Evolutionary conservation across 164 flowering plant species (phyloP).

Genomic region (Tinospora cordifolia): DNA sequence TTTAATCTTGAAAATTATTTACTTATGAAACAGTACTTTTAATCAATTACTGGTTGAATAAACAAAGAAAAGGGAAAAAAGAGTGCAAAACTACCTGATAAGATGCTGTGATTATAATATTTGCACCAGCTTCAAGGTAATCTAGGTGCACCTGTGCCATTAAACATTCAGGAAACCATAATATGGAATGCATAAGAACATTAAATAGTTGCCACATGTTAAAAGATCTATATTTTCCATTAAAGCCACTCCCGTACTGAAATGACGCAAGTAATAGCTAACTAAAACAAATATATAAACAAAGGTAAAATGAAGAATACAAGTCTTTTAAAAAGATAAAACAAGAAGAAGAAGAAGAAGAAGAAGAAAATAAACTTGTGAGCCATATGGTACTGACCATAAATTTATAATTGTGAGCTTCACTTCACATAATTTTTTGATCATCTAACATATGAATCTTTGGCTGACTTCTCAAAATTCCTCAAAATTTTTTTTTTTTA

Average conservation of each 20-base stretch:
- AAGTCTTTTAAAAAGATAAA: too few species aligned
- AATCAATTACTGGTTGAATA: background rate
- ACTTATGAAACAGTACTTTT: background rate
- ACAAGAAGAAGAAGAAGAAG: too few species aligned
- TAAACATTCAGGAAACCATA: background rate
- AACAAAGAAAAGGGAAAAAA: background rate
- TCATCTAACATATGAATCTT: too few species aligned
- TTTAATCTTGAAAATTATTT: background rate
- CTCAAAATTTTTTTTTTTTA: too few species aligned
- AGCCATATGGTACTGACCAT: too few species aligned
- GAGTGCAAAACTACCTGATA: conserved; percentile 43
- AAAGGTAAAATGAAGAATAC: background rate
- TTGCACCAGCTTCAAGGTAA: conserved; percentile 78
- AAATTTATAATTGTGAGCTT: too few species aligned
- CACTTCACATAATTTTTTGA: too few species aligned
- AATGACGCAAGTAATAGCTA: background rate
- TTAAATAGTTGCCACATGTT: background rate
- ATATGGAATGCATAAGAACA: background rate
- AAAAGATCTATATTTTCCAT: background rate
- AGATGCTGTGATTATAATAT: conserved; percentile 58
- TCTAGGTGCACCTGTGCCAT: conserved; percentile 59
- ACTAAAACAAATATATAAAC: background rate
- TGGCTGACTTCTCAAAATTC: too few species aligned
- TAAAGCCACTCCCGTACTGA: background rate
- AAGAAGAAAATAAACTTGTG: too few species aligned